Evolutionary conservation across 2,329 filamentous ascomycete genomes (phyloP), one percentile per base, ranked within the genome.

Genomic region (Penicillium sp.): DNA sequence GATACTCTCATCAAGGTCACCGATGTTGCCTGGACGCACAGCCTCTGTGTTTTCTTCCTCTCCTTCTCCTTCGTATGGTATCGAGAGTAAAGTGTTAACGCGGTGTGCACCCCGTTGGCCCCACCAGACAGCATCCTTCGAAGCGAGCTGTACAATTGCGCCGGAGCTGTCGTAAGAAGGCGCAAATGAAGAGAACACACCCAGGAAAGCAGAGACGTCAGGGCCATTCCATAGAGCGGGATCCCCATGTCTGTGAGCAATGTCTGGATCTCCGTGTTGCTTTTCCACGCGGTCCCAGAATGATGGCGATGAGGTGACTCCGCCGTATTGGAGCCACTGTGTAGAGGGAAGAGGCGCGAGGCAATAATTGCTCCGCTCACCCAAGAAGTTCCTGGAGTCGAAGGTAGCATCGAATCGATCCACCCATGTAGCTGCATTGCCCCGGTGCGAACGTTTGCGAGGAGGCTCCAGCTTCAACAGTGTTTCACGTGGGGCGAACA

Each of bases 151-250:
- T n/a, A 79, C 57, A 41, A 79, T 62, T 13, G 77, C 70, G 1
- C 68, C 71, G 7, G 75, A 72, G 56, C 77, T 79, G 56, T 80
- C 78, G 52, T 72, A 74, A 22, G 71, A 71, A 8, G 78, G 78
- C 4, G 77, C 78, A 67, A 80, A 80, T 10, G 77, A 79, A 4
- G 77, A 79, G 57, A 78, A 80, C 18, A 74, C 73, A 31, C 75
- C 72, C 44, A 73, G 73, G 45, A 77, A 71, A 31, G 75, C 55
- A 45, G 71, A 66, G 4, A 71, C 60, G 38, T 72, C 67, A 43
- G 72, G 67, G 8, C 70, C 68, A 42, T 59, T 64, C 62, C 60
- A 69, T 50, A 65, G 53, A 29, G 64, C 59, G 32, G 66, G 57
- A 50, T 72, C 69, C 14, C 67, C 65, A 47, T 65, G 62, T 8